Evolutionary conservation across 116 monocot genomes (phyloP).

Genomic region (Iris pallida): DNA sequence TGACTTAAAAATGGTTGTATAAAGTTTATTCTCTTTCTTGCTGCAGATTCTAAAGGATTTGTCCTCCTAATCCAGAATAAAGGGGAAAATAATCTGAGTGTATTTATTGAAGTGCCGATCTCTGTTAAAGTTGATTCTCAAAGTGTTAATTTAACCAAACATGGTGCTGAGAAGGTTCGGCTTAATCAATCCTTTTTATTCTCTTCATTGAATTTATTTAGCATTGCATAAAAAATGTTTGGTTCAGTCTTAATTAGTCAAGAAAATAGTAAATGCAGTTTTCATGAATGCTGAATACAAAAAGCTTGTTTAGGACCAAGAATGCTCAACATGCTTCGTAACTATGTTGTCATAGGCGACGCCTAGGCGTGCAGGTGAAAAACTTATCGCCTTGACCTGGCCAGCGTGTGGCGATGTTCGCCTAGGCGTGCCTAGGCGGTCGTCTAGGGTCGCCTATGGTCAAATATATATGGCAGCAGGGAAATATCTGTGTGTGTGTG

Average conservation of each 20-base stretch:
- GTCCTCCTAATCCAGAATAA: neutral
- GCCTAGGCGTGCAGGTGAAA: too few relatives aligned
- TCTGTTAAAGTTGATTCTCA: slow-evolving; percentile 9
- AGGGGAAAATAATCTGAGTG: neutral
- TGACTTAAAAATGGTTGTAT: neutral
- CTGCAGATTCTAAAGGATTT: neutral
- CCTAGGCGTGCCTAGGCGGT: too few relatives aligned
- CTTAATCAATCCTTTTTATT: neutral
- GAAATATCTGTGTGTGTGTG: too few relatives aligned
- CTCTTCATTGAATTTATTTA: neutral
- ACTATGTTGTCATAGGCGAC: too few relatives aligned
- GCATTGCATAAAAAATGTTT: neutral
- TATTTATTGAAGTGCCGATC: neutral
- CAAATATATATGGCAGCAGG: too few relatives aligned
- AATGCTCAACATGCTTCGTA: neutral
- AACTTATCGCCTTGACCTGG: too few relatives aligned
- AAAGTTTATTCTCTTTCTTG: neutral
- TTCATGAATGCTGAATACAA: neutral
- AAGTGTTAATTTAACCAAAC: slow-evolving; percentile 7
- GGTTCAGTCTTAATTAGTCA: neutral
- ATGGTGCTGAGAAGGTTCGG: slow-evolving; percentile 20
- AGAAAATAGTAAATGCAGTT: neutral
- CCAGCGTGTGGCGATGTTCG: too few relatives aligned
- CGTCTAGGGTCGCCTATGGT: too few relatives aligned
- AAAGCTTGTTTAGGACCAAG: neutral